Evolutionary conservation across 257 asterid genomes (phyloP).

Genomic region (Scutellaria minor): DNA sequence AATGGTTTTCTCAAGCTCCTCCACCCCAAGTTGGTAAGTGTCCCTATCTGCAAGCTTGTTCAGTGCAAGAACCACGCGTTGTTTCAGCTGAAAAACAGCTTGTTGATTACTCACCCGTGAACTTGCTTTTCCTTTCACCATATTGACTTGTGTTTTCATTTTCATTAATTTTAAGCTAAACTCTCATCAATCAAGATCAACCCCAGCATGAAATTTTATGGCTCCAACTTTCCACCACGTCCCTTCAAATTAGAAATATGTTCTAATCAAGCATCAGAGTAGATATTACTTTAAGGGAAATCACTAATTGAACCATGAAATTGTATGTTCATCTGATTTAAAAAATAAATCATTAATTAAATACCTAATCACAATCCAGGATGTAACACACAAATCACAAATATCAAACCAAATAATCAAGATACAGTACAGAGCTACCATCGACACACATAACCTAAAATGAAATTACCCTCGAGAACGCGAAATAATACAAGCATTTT

Average conservation of each 20-base stretch:
- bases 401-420: slow-evolving; percentile 21
- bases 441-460: neutral
- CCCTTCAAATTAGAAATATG: slow-evolving; percentile 37
- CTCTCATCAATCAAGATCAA: slow-evolving; percentile 26
- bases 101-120: slow-evolving; percentile 66
- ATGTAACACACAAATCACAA: slow-evolving; percentile 1
- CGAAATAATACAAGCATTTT: neutral
- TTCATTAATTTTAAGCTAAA: slow-evolving; percentile 29
- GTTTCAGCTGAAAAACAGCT: slow-evolving; percentile 79
- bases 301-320: slow-evolving; percentile 13
- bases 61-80: slow-evolving; percentile 73
- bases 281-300: neutral
- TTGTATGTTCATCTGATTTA: neutral
- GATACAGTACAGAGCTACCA: neutral
- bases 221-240: slow-evolving; percentile 31
- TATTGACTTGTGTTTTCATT: slow-evolving; percentile 60
- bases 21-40: slow-evolving; percentile 81
- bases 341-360: neutral
- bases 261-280: slow-evolving; percentile 16
- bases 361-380: neutral
- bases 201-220: slow-evolving; percentile 24
- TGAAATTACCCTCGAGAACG: neutral
- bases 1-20: slow-evolving; percentile 76
- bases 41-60: slow-evolving; percentile 94
- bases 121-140: slow-evolving; percentile 67